Evolutionary conservation across 805 yeast species (phyloP).

Genomic region (Ogataea siamensis): DNA sequence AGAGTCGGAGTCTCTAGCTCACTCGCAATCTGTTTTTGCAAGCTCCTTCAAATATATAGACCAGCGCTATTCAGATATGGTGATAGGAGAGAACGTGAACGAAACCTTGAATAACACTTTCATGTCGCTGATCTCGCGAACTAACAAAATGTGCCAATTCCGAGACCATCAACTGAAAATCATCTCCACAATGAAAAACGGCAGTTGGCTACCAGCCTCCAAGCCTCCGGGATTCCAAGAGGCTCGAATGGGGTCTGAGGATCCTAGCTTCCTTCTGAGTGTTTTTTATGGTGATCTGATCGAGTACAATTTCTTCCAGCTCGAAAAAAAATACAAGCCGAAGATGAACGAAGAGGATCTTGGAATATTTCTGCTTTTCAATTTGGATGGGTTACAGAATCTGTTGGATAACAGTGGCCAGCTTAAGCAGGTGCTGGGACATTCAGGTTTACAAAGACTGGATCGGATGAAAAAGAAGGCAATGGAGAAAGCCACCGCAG

Average conservation of each 20-base stretch:
- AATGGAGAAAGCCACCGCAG: conserved; percentile 64
- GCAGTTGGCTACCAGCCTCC: conserved; percentile 70
- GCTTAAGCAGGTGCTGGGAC: conserved; percentile 53
- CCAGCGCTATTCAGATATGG: conserved; percentile 38
- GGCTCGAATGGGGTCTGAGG: conserved; percentile 45
- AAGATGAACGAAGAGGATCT: conserved; percentile 46
- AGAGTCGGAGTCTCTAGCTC: conserved; percentile 3
- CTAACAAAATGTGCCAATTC: conserved; percentile 64
- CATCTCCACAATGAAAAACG: conserved; percentile 52
- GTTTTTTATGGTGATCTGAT: conserved; percentile 74
- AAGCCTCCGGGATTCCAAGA: conserved; percentile 66
- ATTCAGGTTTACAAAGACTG: conserved; percentile 58
- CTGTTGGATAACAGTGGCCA: conserved; percentile 51
- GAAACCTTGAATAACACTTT: conserved; percentile 38
- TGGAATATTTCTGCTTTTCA: conserved; percentile 71
- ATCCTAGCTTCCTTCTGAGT: conserved; percentile 53
- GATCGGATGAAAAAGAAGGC: conserved; percentile 71
- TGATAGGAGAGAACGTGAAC: conserved; percentile 57
- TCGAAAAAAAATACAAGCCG: conserved; percentile 58
- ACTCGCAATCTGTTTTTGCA: conserved; percentile 42
- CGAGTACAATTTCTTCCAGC: conserved; percentile 63
- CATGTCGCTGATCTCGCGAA: conserved; percentile 63
- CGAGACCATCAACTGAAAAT: conserved; percentile 49
- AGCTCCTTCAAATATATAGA: conserved; percentile 60
- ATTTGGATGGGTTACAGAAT: conserved; percentile 72